phyloP scores from a whole-genome alignment of 208 protist species.

The Vickermania ingenoplastis region DNA sequence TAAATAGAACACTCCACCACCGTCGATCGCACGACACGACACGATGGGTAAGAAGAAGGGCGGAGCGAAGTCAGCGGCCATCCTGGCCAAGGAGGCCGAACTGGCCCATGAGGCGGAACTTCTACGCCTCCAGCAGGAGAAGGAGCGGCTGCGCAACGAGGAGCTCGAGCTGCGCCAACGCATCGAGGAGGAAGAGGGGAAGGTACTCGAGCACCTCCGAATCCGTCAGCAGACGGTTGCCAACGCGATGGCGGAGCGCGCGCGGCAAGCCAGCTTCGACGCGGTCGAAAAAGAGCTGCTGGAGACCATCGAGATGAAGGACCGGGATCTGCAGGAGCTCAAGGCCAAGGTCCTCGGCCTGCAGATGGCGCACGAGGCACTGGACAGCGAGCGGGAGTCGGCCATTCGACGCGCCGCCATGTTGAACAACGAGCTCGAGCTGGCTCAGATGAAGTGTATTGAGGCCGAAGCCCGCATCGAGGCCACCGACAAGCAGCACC shows the following conservation, averaged over 20 bases:
- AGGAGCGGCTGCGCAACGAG: slow-evolving; percentile 39
- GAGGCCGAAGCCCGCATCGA: slow-evolving; percentile 26
- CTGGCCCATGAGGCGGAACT: slow-evolving; percentile 30
- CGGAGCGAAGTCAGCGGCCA: slow-evolving; percentile 15
- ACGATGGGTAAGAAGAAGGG: slow-evolving; percentile 4
- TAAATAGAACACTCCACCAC: too few species aligned
- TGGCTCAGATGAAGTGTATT: slow-evolving; percentile 34
- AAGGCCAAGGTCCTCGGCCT: slow-evolving; percentile 32
- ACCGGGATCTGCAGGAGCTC: slow-evolving; percentile 31
- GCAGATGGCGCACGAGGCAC: slow-evolving; percentile 28
- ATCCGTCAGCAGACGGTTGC: slow-evolving; percentile 33
- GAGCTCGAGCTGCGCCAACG: slow-evolving; percentile 39
- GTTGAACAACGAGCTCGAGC: slow-evolving; percentile 65
- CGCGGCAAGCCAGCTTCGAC: slow-evolving; percentile 29
- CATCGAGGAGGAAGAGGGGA: slow-evolving; percentile 56
- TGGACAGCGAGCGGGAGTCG: slow-evolving; percentile 59
- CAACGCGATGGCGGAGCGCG: slow-evolving; percentile 34
- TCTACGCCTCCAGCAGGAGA: slow-evolving; percentile 27
- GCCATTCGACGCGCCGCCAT: slow-evolving; percentile 44
- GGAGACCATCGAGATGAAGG: slow-evolving; percentile 25
- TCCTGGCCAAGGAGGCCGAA: slow-evolving; percentile 25
- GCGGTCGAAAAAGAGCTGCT: slow-evolving; percentile 37
- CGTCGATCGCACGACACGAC: too few species aligned
- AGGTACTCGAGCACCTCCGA: slow-evolving; percentile 31
- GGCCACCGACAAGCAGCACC: slow-evolving; percentile 15